phyloP scores from a whole-genome alignment of 2,329 filamentous ascomycete species.

The Penicillium sp. region DNA sequence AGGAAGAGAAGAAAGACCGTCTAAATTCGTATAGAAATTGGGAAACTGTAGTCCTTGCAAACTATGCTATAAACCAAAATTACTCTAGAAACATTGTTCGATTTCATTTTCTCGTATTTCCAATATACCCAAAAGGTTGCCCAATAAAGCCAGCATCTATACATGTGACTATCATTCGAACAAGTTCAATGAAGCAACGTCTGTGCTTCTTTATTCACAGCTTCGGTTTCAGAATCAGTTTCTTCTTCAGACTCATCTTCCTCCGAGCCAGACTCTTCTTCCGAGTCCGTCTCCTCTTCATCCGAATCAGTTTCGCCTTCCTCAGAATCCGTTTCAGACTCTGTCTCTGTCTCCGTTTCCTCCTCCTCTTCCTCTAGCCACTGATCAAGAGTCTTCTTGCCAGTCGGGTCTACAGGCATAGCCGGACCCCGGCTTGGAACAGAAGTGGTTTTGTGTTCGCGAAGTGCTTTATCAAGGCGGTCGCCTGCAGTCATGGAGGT shows the following conservation, averaged over 20 bases:
- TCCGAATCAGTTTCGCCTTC: constrained; percentile 43
- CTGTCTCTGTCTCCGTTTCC: constrained; percentile 54
- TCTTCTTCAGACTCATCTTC: constrained; percentile 44
- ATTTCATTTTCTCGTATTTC: not conserved
- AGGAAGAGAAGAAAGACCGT: not conserved
- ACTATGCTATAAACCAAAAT: not conserved
- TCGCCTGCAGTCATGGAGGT: constrained; percentile 41
- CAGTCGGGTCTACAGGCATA: constrained; percentile 35
- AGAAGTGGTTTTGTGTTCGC: constrained; percentile 37
- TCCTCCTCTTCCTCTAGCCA: constrained; percentile 76
- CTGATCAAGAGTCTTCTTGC: constrained; percentile 82
- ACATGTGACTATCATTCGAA: not conserved
- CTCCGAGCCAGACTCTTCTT: constrained; percentile 41
- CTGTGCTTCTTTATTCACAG: constrained; percentile 20
- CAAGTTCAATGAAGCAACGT: constrained; percentile 14
- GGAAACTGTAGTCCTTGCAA: not conserved
- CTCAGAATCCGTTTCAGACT: constrained; percentile 50
- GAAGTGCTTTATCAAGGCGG: constrained; percentile 44
- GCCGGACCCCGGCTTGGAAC: constrained; percentile 14
- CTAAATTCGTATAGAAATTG: not conserved
- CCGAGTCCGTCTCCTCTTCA: constrained; percentile 50
- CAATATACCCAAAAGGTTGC: not conserved
- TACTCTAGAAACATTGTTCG: not conserved
- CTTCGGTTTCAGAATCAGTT: constrained; percentile 33
- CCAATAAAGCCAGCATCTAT: constrained; percentile 4